Conservation (phyloP, 2,329 filamentous ascomycete genomes). For the Stachybotrys chlorohalonatus region DNA sequence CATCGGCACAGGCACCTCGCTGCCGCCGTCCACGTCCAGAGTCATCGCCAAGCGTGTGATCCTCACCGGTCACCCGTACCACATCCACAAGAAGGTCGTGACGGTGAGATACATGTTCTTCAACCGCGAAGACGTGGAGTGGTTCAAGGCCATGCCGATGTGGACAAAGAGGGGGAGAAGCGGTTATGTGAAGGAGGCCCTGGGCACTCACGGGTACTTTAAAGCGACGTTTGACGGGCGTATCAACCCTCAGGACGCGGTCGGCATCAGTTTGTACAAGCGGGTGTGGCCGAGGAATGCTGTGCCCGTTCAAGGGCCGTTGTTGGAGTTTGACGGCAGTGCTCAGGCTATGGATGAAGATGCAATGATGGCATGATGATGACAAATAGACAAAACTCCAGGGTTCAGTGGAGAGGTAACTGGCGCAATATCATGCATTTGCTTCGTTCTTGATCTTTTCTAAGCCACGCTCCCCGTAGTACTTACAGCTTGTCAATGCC, state of each 20-base stretch:
- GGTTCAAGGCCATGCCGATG: slow-evolving; percentile 93
- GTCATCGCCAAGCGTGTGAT: slow-evolving; percentile 92
- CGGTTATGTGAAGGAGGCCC: slow-evolving; percentile 85
- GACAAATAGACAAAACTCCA: neutral
- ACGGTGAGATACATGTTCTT: slow-evolving; percentile 99
- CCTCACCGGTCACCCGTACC: slow-evolving; percentile 91
- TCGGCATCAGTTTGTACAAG: slow-evolving; percentile 86
- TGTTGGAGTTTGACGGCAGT: slow-evolving; percentile 26
- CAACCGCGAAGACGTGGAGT: slow-evolving; percentile 86
- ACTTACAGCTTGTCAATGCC: slow-evolving; percentile 38
- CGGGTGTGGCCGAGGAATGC: slow-evolving; percentile 71
- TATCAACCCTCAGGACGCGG: slow-evolving; percentile 90
- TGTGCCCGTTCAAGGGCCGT: slow-evolving; percentile 30
- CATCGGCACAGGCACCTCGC: slow-evolving; percentile 77
- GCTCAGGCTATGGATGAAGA: slow-evolving; percentile 15
- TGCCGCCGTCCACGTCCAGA: slow-evolving; percentile 66
- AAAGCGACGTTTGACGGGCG: slow-evolving; percentile 96
- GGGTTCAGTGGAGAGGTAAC: neutral
- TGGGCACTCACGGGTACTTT: slow-evolving; percentile 99
- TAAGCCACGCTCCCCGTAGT: slow-evolving; percentile 1
- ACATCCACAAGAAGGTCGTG: slow-evolving; percentile 96
- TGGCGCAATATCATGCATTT: slow-evolving; percentile 1
- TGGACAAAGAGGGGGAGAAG: slow-evolving; percentile 87
- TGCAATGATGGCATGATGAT: slow-evolving; percentile 24
- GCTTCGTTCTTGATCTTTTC: slow-evolving; percentile 4